phyloP scores from a whole-genome alignment of 2,329 filamentous ascomycete species.

The Talaromyces pinophilus region DNA sequence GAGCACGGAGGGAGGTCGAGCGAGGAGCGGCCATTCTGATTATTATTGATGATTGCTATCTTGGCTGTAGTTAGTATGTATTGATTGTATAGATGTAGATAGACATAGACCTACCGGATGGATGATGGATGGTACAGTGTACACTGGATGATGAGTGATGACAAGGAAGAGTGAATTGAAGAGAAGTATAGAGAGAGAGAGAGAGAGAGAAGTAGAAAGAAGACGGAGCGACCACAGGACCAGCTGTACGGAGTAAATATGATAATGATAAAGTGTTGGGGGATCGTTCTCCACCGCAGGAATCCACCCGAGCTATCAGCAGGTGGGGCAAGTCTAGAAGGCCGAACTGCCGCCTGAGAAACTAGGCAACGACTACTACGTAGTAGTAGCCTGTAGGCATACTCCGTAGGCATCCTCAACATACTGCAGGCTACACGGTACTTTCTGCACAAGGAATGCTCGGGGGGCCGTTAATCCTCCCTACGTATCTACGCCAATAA shows the following conservation, averaged over 20 bases:
- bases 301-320: constrained; percentile 14
- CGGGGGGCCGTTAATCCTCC: neutral
- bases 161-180: neutral
- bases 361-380: neutral
- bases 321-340: constrained; percentile 11
- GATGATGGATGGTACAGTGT: neutral
- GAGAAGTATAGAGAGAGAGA: neutral
- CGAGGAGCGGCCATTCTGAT: constrained; percentile 47
- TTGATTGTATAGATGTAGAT: neutral
- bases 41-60: neutral
- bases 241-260: constrained; percentile 13
- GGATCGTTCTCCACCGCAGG: neutral
- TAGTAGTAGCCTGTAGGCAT: neutral
- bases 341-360: neutral
- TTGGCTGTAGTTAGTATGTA: neutral
- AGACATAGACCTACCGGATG: neutral
- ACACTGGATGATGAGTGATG: neutral
- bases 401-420: neutral
- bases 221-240: neutral
- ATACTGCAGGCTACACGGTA: constrained; percentile 5
- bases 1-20: constrained; percentile 48
- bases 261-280: constrained; percentile 15
- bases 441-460: constrained; percentile 3
- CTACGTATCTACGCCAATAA: neutral
- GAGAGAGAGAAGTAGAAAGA: neutral